phyloP scores from a whole-genome alignment of 164 flowering plant species.

The Aristolochia fimbriata region DNA sequence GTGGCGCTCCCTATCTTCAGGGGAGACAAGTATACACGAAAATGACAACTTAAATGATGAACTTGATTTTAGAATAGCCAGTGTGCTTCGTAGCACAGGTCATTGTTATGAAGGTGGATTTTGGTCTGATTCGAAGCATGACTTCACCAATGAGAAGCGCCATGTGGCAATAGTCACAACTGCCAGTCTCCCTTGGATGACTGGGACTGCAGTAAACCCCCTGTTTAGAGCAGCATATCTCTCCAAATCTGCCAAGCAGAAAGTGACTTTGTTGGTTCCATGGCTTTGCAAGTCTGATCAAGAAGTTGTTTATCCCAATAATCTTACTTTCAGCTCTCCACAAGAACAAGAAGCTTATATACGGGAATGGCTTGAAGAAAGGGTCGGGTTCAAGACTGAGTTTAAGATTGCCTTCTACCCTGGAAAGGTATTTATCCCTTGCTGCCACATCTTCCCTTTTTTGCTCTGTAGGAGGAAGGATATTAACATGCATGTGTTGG shows the following conservation, averaged over 20 bases:
- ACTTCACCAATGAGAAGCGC: constrained; percentile 41
- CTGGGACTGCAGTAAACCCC: constrained; percentile 98
- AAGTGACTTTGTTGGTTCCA: constrained; percentile 91
- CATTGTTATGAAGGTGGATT: constrained; percentile 83
- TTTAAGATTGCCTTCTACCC: constrained; percentile 91
- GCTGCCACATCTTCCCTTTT: neutral
- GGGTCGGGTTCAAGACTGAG: constrained; percentile 83
- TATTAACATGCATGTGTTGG: constrained; percentile 3
- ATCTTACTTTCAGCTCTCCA: constrained; percentile 71
- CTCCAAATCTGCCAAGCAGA: constrained; percentile 72
- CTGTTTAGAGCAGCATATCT: constrained; percentile 93
- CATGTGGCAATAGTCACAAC: constrained; percentile 96
- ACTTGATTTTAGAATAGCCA: constrained; percentile 76
- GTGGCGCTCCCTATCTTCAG: constrained; percentile 32
- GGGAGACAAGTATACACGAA: constrained; percentile 39
- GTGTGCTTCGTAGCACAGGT: constrained; percentile 94
- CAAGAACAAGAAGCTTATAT: constrained; percentile 89
- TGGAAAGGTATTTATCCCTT: constrained; percentile 61
- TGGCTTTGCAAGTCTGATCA: constrained; percentile 95
- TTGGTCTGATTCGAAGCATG: constrained; percentile 57
- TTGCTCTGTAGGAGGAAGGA: neutral
- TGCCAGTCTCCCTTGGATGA: constrained; percentile 99
- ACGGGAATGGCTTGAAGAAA: constrained; percentile 89
- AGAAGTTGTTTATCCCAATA: constrained; percentile 84
- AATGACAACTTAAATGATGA: constrained; percentile 57